These are phyloP conservation scores for Daedaleopsis nitida DNA, from an alignment of 768 basidiomycete species.

Conservation along the genomic window DNA sequence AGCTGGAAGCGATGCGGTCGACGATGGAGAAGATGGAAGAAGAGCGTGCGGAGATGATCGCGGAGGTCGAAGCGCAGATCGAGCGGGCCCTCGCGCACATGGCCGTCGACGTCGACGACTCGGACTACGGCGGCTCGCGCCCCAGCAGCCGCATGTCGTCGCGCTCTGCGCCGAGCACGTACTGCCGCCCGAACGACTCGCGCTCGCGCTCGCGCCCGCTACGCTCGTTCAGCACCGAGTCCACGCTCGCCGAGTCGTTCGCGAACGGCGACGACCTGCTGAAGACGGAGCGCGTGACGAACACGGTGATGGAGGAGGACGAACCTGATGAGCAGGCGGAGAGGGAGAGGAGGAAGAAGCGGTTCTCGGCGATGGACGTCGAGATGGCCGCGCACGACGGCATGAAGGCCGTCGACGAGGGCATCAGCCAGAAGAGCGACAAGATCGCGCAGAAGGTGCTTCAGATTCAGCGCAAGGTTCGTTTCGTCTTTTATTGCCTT, in stretches of 20 bases:
- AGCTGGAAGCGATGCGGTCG: conserved; percentile 81
- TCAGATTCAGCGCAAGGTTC: conserved; percentile 89
- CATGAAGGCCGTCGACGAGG: conserved; percentile 85
- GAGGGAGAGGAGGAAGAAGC: conserved; percentile 61
- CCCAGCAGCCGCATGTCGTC: conserved; percentile 71
- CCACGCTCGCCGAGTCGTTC: conserved; percentile 73
- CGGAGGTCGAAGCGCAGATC: conserved; percentile 92
- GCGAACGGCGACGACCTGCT: conserved; percentile 40
- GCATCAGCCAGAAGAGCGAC: conserved; percentile 83
- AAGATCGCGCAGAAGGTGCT: conserved; percentile 86
- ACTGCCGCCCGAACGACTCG: conserved; percentile 60
- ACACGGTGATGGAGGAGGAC: conserved; percentile 57
- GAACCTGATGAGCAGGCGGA: conserved; percentile 49
- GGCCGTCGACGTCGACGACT: conserved; percentile 79
- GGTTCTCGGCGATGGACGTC: conserved; percentile 73
- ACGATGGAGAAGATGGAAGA: conserved; percentile 88
- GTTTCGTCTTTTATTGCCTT: conserved; percentile 35
- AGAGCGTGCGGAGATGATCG: conserved; percentile 87
- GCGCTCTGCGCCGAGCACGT: conserved; percentile 50
- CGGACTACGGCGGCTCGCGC: conserved; percentile 72
- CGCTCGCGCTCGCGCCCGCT: conserved; percentile 48
- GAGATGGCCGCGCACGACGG: conserved; percentile 66
- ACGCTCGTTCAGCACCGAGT: conserved; percentile 78
- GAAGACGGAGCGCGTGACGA: conserved; percentile 47
- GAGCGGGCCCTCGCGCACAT: conserved; percentile 84